Conservation (phyloP, 2,329 filamentous ascomycete genomes). For the Colletotrichum liriopes region DNA sequence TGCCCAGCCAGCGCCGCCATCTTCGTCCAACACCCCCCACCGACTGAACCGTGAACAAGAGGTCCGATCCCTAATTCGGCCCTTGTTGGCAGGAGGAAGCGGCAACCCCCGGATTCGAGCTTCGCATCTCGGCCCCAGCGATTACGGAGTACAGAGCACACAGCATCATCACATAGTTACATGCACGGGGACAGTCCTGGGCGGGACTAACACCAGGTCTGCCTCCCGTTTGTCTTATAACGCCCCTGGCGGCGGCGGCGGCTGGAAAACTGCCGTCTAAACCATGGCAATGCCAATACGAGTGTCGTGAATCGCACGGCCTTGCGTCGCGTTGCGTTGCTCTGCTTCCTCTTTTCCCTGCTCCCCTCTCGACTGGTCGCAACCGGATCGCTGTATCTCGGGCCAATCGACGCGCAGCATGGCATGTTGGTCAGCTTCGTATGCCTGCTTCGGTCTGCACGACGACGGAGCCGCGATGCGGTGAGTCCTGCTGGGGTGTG, state of each 20-base stretch:
- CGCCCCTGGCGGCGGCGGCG: slow-evolving; percentile 1
- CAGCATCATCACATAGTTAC: too few species aligned
- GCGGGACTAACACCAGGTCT: slow-evolving; percentile 6
- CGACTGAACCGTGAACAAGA: slow-evolving; percentile 2
- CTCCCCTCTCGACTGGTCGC: slow-evolving; percentile 1
- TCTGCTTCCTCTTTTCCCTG: slow-evolving; percentile 17
- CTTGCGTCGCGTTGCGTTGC: slow-evolving; percentile 19
- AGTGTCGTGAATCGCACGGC: slow-evolving; percentile 14
- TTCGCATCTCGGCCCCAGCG: too few species aligned
- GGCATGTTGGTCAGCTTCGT: slow-evolving; percentile 7
- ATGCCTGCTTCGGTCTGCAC: slow-evolving; percentile 40
- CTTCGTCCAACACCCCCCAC: neutral
- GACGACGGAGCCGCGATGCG: slow-evolving; percentile 40
- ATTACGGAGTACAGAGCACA: neutral
- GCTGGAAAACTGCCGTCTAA: neutral
- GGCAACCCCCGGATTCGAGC: neutral
- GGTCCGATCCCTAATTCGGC: slow-evolving; percentile 10
- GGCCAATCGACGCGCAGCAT: slow-evolving; percentile 38
- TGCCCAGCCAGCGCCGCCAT: neutral
- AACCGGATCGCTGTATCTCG: slow-evolving; percentile 4
- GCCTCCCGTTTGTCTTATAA: neutral
- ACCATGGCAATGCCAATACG: slow-evolving; percentile 22
- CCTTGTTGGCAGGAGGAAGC: slow-evolving; percentile 5
- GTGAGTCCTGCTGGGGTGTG: slow-evolving; percentile 28
- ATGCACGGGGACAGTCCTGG: neutral